Evolutionary conservation across 148 eudicot species (phyloP).

Genomic region (Silene conica): DNA sequence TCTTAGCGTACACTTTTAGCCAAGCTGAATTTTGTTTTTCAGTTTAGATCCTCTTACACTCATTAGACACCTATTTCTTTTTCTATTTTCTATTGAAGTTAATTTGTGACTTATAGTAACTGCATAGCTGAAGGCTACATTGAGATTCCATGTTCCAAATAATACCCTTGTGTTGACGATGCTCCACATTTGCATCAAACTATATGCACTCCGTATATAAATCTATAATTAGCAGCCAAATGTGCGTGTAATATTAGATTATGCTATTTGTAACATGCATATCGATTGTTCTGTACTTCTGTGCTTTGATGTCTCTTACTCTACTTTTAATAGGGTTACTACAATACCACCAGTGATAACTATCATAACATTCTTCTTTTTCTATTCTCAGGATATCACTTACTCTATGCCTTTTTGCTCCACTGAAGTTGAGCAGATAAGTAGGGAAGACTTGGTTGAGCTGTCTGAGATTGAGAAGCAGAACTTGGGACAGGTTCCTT

Average conservation of each 20-base stretch:
- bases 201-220: neutral
- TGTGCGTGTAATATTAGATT: neutral
- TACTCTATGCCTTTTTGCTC: constrained; percentile 86
- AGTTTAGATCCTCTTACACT: too few relatives aligned
- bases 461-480: constrained; percentile 88
- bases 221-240: neutral
- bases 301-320: too few relatives aligned
- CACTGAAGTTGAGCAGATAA: constrained; percentile 65
- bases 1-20: too few relatives aligned
- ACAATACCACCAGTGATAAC: neutral
- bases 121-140: neutral
- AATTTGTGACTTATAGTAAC: neutral
- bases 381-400: constrained; percentile 49
- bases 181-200: neutral
- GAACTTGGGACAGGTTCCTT: constrained; percentile 75
- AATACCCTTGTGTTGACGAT: neutral
- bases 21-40: too few relatives aligned
- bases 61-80: too few relatives aligned
- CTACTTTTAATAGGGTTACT: neutral
- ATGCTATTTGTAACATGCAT: neutral
- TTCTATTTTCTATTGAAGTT: too few relatives aligned
- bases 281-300: too few relatives aligned
- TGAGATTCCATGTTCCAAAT: too few relatives aligned
- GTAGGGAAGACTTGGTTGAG: constrained; percentile 87
- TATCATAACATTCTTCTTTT: neutral